Conservation (phyloP, 352 stramenopile genomes). For the Globisporangium carolinianum region DNA sequence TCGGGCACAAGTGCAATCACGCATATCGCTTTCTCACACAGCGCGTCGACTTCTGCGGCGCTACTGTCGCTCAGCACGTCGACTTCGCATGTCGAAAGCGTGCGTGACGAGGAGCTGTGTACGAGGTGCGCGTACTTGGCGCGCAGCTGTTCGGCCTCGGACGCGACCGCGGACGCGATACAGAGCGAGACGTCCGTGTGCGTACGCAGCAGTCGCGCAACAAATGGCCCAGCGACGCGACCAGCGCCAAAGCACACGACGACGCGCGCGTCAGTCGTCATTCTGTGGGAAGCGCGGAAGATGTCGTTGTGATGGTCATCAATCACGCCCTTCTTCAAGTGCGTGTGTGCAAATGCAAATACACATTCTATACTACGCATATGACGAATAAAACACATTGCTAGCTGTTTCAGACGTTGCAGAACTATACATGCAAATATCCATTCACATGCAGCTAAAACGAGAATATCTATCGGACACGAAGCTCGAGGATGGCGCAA, state of each 20-base stretch:
- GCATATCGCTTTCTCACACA: slow-evolving; percentile 39
- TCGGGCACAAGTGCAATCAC: slow-evolving; percentile 83
- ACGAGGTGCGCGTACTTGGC: slow-evolving; percentile 14
- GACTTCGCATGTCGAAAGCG: slow-evolving; percentile 13
- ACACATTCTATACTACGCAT: too few relatives aligned
- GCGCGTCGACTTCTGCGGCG: slow-evolving; percentile 12
- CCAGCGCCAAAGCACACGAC: slow-evolving; percentile 47
- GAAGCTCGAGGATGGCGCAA: too few relatives aligned
- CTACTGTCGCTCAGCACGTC: slow-evolving; percentile 16
- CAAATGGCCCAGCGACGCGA: slow-evolving; percentile 28
- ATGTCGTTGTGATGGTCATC: neutral
- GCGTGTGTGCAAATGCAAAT: too few relatives aligned
- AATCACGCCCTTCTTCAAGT: neutral
- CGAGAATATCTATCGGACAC: too few relatives aligned
- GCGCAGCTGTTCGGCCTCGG: slow-evolving; percentile 23
- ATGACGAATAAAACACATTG: too few relatives aligned
- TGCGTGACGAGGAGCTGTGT: neutral
- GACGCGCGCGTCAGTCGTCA: neutral
- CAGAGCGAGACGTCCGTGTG: slow-evolving; percentile 13
- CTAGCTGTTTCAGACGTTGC: too few relatives aligned
- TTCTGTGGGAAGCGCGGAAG: neutral
- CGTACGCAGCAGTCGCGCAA: slow-evolving; percentile 27
- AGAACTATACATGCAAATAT: too few relatives aligned
- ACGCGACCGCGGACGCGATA: slow-evolving; percentile 19
- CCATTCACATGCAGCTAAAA: too few relatives aligned